Percentiles rank a stretch among this genome's conserved stretches.
phyloP scores from a whole-genome alignment of 108 stramenopile species.

The Skeletonema potamos region DNA sequence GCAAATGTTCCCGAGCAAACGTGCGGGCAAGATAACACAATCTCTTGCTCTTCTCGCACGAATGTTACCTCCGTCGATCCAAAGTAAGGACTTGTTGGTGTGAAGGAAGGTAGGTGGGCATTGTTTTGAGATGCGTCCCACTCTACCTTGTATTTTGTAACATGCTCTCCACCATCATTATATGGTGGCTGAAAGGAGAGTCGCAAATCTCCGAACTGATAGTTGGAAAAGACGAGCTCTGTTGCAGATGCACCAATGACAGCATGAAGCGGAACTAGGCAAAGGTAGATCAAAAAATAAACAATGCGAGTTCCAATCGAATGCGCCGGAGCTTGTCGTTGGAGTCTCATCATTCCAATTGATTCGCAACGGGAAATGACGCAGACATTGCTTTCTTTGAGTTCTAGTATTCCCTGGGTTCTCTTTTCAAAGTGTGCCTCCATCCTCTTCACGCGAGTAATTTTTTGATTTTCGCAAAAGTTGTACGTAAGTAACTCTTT shows the following conservation, averaged over 20 bases:
- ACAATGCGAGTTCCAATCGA: neutral
- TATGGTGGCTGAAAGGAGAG: conserved; percentile 53
- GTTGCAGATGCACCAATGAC: conserved; percentile 15
- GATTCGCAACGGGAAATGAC: neutral
- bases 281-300: neutral
- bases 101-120: conserved; percentile 39
- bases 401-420: too few species aligned
- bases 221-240: conserved; percentile 40
- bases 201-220: conserved; percentile 43
- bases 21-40: conserved; percentile 39
- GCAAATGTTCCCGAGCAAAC: conserved; percentile 67
- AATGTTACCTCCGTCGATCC: conserved; percentile 56
- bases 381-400: too few species aligned
- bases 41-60: conserved; percentile 73
- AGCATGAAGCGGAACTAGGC: neutral
- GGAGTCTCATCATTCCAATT: neutral
- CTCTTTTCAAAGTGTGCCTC: too few species aligned
- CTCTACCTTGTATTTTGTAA: conserved; percentile 75
- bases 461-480: too few species aligned
- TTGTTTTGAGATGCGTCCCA: conserved; percentile 56
- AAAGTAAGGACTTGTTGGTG: conserved; percentile 46
- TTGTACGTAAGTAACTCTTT: too few species aligned
- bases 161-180: conserved; percentile 64
- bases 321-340: neutral
- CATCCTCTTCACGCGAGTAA: too few species aligned